Evolutionary conservation across 352 stramenopile genomes (phyloP), one percentile per base, ranked within the genome.

Genomic region (Thraustotheca clavata): DNA sequence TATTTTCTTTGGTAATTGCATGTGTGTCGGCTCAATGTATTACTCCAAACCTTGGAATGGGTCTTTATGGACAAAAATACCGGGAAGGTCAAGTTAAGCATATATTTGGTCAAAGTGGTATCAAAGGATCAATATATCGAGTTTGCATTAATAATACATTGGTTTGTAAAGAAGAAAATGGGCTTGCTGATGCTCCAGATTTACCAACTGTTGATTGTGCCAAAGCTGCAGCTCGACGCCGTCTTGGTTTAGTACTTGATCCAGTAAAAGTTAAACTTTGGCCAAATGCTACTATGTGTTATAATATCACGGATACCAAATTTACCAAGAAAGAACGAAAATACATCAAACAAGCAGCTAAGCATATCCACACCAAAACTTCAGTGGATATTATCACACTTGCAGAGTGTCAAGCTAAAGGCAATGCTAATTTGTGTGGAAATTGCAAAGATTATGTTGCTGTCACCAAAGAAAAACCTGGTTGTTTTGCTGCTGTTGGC

Each of bases 391-490:
- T 59, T n/a, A 20, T 59, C 16, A 3, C 49, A 22, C n/a, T 43
- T 8, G 9, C 1, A 18, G 18, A 59, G 27, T 59, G 49, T 34
- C 38, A 59, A 22, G 27, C 0, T 16, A 31, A 59, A 16, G 11
- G 43, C 8, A 59, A 59, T n/a, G 20, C n/a, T 16, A 59, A 59
- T 9, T 18, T 59, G 16, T 59, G 49, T 22, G 49, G 49, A 20
- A 22, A 22, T 9, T 59, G 49, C 49, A 59, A 59, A 1, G 26
- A 59, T 34, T 59, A 59, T 22, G 3, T 59, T 22, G 38, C 49
- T 31, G 20, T 59, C 49, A 59, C 38, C 31, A 59, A 59, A n/a
- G 3, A 59, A 31, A 59, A 59, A 34, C 49, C 49, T 48, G 49
- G 49, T 16, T 59, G 49, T 34, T 59, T 59, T 40, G 49, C 49